Base-by-base conservation (phyloP, 495 filamentous ascomycete species). In the Xylaria flabelliformis region DNA sequence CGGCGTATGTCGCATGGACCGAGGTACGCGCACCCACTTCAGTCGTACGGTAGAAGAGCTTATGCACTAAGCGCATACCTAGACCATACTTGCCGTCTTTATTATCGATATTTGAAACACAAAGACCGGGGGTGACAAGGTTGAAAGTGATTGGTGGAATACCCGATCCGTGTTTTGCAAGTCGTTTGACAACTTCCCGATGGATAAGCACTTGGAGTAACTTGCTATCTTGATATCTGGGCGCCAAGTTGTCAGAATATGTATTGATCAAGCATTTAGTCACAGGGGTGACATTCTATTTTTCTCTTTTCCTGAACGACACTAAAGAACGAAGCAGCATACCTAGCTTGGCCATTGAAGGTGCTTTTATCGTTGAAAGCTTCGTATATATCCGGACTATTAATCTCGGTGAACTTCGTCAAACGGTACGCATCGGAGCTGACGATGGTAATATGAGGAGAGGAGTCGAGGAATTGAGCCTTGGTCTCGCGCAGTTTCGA, bases 391-490 rank as follows among this genome's bases (percentile, higher is more conserved):
- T 78, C 36, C 1, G 74, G 72, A 21, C 64, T 74, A 29, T 79
- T 78, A 73, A 76, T 75, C 64, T 85, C 80, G 0, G 75, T 69
- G 15, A 83, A 78, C 0, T 73, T 48, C 1, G 75, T 78, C 68
- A 73, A 77, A 9, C 63, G 78, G 44, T 84, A 82, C 0, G 81
- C 78, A 70, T 84, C 83, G 42, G 81, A 82, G 17, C 76, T 78
- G 2, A 83, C 74, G 21, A 83, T 76, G 26, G 65, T 70, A 2
- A 83, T 58, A 19, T 76, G 73, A 1, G 81, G 78, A 19, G 71
- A 66, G 8, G 74, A 41, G 13, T 72, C 10, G 41, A 77, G 55
- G 71, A 53, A 24, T 73, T 74, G 42, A 55, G 34, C n/a, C 56
- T 74, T 73, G 5, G 82, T 80, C 0, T 81, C 75, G 36, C 76